Evolutionary conservation across 2,329 filamentous ascomycete genomes (phyloP).

Genomic region (Botrytis cinerea): DNA sequence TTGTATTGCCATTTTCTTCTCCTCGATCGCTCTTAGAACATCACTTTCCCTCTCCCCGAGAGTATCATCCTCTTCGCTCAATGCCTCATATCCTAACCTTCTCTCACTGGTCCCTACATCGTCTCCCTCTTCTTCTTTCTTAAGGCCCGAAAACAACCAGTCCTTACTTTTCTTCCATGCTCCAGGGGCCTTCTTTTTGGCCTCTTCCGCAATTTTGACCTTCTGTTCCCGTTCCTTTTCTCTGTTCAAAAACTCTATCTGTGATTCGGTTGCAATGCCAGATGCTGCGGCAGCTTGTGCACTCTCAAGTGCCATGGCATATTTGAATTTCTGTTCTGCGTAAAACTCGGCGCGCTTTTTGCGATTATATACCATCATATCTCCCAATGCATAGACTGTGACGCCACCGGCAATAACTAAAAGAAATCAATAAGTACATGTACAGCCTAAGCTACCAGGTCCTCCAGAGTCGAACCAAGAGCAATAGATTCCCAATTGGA

Average conservation of each 20-base stretch:
- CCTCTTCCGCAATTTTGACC: constrained; percentile 29
- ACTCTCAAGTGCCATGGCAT: constrained; percentile 48
- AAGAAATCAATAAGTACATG: constrained; percentile 12
- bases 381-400: constrained; percentile 63
- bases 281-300: constrained; percentile 47
- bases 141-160: constrained; percentile 42
- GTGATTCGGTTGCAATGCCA: constrained; percentile 51
- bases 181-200: constrained; percentile 36
- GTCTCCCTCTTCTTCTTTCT: constrained; percentile 40
- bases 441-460: constrained; percentile 22
- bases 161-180: constrained; percentile 36
- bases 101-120: constrained; percentile 34
- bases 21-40: constrained; percentile 37
- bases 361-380: constrained; percentile 68
- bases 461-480: constrained; percentile 10
- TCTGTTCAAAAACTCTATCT: constrained; percentile 52
- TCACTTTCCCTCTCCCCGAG: constrained; percentile 35
- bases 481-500: not conserved
- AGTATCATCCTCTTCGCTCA: constrained; percentile 34
- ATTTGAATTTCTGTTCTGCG: constrained; percentile 49
- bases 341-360: constrained; percentile 64
- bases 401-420: constrained; percentile 60
- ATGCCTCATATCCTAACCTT: constrained; percentile 32
- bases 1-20: constrained; percentile 36
- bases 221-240: constrained; percentile 55